Evolutionary conservation across 2,329 filamentous ascomycete genomes (phyloP), one percentile per base, ranked within the genome.

Genomic region (Zalaria obscura): DNA sequence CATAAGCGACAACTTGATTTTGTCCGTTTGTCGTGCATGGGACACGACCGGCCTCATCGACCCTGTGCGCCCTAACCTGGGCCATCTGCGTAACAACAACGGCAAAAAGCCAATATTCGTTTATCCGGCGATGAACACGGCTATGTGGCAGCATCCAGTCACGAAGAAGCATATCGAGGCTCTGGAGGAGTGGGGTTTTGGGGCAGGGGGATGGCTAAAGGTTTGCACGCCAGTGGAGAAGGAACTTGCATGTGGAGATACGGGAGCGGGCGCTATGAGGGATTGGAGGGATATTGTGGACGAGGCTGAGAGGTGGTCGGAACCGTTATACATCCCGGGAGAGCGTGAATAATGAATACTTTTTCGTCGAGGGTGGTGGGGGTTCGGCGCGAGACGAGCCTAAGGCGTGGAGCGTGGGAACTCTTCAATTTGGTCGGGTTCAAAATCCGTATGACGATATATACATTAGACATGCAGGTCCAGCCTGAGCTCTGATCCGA

Each of bases 101-200:
- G 59, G 55, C 40, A 75, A 70, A 58, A 80, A 80, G 59, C 73
- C 69, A 48, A 85, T 93, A 31, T 53, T 91, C 2, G 81, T 89
- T 0, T 83, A 83, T 2, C 79, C 80, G 1, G 78, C 82, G 27
- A 93, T 94, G 85, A 94, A 95, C 58, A 86, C 77, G 25, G 78
- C 80, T 3, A 94, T 94, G 88, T 93, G 83, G 81, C 68, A 70
- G 42, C 86, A 95, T 56, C 88, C 87, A 2, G 66, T 93, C 36
- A 94, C 88, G 1, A 69, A 63, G 39, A 76, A 73, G 47, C 85
- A 94, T 48, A 62, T 94, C 32, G 64, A 64, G 34, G 66, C 82
- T 0, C 64, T 95, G 37, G 72, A 79, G 47, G 72, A 87, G 44
- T 94, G 87, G 86, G 80, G 78, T 4, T 58, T 71, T 44, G 54